Conservation (phyloP, 257 asterid species). For the Datura wrightii region DNA sequence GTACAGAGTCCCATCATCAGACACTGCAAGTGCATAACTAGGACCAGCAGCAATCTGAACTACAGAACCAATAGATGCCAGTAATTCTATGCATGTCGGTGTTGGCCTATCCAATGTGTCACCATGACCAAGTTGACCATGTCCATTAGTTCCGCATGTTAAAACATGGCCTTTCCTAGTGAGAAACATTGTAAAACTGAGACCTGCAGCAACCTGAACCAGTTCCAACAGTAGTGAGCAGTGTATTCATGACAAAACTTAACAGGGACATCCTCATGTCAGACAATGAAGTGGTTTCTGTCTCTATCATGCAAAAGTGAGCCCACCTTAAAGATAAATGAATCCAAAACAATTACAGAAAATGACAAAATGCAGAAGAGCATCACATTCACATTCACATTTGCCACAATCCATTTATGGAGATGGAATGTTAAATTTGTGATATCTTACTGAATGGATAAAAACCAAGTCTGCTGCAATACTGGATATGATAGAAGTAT, state of each 20-base stretch:
- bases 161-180: constrained; percentile 73
- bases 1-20: constrained; percentile 69
- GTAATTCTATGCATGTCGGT: constrained; percentile 63
- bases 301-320: neutral
- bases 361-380: constrained; percentile 13
- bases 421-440: too few relatives aligned
- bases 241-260: neutral
- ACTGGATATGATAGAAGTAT: neutral
- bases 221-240: constrained; percentile 33
- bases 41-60: constrained; percentile 81
- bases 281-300: neutral
- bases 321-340: neutral
- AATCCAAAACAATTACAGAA: neutral
- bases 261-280: neutral
- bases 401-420: too few relatives aligned
- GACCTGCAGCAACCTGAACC: constrained; percentile 81
- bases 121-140: constrained; percentile 90
- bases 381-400: too few relatives aligned
- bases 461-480: neutral
- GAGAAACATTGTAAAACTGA: constrained; percentile 82
- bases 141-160: constrained; percentile 73
- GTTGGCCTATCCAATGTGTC: constrained; percentile 67
- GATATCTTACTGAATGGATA: too few relatives aligned
- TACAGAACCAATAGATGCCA: constrained; percentile 45
- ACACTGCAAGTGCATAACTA: constrained; percentile 67